These are phyloP conservation scores for Mycena haematopus DNA, from an alignment of 768 basidiomycete species.

Conservation along the genomic window DNA sequence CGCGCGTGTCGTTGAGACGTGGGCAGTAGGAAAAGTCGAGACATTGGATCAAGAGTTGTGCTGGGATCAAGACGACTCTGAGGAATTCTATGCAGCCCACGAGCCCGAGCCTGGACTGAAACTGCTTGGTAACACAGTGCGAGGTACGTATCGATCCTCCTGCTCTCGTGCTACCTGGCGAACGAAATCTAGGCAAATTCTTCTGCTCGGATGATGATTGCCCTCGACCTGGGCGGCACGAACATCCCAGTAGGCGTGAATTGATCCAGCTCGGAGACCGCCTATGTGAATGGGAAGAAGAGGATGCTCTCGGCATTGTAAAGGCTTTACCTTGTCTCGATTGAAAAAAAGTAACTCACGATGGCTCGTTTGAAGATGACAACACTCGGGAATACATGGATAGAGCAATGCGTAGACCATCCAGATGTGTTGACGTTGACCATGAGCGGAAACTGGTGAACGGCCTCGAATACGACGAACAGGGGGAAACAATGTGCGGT, in stretches of 20 bases:
- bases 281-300: slow-evolving; percentile 15
- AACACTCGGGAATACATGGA: slow-evolving; percentile 17
- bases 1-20: slow-evolving; percentile 12
- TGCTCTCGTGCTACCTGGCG: too few species aligned
- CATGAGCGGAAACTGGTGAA: slow-evolving; percentile 25
- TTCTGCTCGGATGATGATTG: slow-evolving; percentile 24
- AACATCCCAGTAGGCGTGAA: slow-evolving; percentile 4
- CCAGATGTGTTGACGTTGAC: slow-evolving; percentile 22
- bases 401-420: slow-evolving; percentile 23
- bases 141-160: slow-evolving; percentile 7
- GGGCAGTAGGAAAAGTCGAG: slow-evolving; percentile 23
- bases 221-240: slow-evolving; percentile 4
- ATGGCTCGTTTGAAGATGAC: slow-evolving; percentile 2
- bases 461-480: background rate
- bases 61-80: slow-evolving; percentile 23
- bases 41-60: slow-evolving; percentile 12
- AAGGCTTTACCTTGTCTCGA: background rate
- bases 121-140: slow-evolving; percentile 19
- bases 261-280: slow-evolving; percentile 24
- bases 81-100: slow-evolving; percentile 23
- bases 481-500: too few species aligned
- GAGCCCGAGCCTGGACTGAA: slow-evolving; percentile 23
- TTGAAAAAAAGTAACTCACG: background rate
- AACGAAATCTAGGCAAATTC: slow-evolving; percentile 18
- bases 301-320: slow-evolving; percentile 19